Conservation (phyloP, 2,329 filamentous ascomycete species). For the Simplicillium aogashimaense region DNA sequence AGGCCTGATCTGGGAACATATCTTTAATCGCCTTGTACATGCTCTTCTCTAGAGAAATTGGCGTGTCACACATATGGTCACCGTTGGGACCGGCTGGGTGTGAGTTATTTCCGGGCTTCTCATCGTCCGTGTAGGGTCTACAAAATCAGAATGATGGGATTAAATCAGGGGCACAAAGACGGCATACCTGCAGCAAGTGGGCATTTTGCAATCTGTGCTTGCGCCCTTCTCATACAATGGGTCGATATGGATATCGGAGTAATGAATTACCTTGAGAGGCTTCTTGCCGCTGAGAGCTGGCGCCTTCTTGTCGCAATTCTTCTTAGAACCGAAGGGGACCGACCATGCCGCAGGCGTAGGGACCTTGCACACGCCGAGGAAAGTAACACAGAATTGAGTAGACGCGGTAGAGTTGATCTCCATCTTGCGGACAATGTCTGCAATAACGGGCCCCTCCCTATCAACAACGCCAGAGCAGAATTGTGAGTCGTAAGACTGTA, state of each 20-base stretch:
- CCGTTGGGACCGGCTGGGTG: conserved; percentile 42
- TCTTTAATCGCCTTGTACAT: conserved; percentile 41
- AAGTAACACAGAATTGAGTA: conserved; percentile 38
- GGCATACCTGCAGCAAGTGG: conserved; percentile 45
- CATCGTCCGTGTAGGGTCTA: conserved; percentile 32
- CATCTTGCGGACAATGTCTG: conserved; percentile 36
- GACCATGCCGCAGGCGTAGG: conserved; percentile 33
- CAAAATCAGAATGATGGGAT: not conserved
- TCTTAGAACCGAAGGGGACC: conserved; percentile 32
- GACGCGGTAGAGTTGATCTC: conserved; percentile 37
- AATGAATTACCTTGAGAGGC: conserved; percentile 46
- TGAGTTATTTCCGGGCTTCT: conserved; percentile 34
- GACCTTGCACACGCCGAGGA: conserved; percentile 43
- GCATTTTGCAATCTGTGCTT: conserved; percentile 45
- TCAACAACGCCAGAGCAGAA: conserved; percentile 43
- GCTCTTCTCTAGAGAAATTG: conserved; percentile 39
- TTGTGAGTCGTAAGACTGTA: conserved; percentile 39
- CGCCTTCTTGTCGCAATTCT: conserved; percentile 21
- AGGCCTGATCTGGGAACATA: conserved; percentile 34
- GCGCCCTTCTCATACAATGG: conserved; percentile 41
- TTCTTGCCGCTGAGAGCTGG: conserved; percentile 30
- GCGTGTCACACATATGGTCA: conserved; percentile 42
- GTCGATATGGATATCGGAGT: conserved; percentile 53
- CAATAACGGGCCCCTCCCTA: conserved; percentile 42
- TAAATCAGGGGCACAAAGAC: not conserved